These are phyloP conservation scores for Fragaria nilgerrensis DNA, from an alignment of 306 rosid species.

Conservation along the genomic window DNA sequence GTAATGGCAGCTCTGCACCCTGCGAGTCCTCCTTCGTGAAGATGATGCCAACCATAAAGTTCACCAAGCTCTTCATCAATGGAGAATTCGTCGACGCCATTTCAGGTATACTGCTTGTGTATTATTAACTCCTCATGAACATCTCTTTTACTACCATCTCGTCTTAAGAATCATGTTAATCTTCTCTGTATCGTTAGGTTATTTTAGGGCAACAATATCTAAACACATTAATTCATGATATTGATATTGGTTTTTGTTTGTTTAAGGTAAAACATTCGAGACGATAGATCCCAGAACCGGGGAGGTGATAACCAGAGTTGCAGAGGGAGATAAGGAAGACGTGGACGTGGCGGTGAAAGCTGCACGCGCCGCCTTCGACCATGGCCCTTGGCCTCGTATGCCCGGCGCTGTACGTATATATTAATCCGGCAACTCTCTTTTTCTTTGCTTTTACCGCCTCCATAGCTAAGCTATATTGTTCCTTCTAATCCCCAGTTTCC, in stretches of 20 bases:
- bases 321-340: constrained; percentile 64
- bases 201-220: not conserved
- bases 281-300: constrained; percentile 75
- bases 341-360: constrained; percentile 76
- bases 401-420: constrained; percentile 55
- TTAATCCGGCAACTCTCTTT: not conserved
- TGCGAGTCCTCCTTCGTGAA: constrained; percentile 32
- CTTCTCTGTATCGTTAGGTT: not conserved
- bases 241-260: not conserved
- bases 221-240: not conserved
- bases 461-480: not conserved
- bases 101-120: constrained; percentile 46
- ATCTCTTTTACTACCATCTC: not conserved
- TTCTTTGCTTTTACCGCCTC: not conserved
- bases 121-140: not conserved
- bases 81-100: constrained; percentile 72
- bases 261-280: constrained; percentile 73
- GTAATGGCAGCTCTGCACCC: constrained; percentile 19
- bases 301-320: constrained; percentile 47
- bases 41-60: constrained; percentile 52
- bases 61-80: constrained; percentile 90
- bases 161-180: not conserved
- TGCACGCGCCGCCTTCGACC: constrained; percentile 80
- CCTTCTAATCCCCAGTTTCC: not conserved
- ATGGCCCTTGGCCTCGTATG: constrained; percentile 90